phyloP scores from a whole-genome alignment of 2,329 filamentous ascomycete genomes.

The Fusarium nisikadoi region DNA sequence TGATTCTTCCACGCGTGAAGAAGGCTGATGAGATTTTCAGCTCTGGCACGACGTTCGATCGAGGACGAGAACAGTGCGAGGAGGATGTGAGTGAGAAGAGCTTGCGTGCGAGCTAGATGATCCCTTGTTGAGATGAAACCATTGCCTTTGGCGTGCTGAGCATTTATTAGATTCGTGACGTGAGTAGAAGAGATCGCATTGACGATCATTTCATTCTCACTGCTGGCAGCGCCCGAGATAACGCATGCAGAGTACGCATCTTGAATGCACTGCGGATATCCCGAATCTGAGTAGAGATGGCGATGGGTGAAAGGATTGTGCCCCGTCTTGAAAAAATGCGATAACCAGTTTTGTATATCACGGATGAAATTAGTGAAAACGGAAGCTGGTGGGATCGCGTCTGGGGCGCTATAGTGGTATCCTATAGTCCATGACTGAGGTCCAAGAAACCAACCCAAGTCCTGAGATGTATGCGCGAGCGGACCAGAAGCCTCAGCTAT shows the following conservation, averaged over 20 bases:
- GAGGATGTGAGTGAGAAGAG: neutral
- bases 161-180: fast-evolving
- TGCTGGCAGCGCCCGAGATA: fast-evolving
- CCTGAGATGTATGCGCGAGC: neutral
- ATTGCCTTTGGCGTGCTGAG: fast-evolving
- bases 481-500: fast-evolving
- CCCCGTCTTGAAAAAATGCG: neutral
- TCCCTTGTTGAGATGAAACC: neutral
- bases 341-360: neutral
- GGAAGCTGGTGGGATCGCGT: neutral
- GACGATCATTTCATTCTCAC: neutral
- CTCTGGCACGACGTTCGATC: neutral
- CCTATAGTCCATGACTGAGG: neutral
- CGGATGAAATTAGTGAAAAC: neutral
- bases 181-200: neutral
- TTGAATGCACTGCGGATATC: neutral
- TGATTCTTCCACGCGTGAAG: neutral
- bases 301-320: neutral
- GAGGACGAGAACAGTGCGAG: neutral
- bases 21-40: neutral
- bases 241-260: neutral
- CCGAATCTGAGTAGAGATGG: neutral
- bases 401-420: neutral
- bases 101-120: neutral
- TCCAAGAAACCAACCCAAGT: neutral